Evolutionary conservation across 106 monocot genomes (phyloP).

Genomic region (Acorus gramineus): DNA sequence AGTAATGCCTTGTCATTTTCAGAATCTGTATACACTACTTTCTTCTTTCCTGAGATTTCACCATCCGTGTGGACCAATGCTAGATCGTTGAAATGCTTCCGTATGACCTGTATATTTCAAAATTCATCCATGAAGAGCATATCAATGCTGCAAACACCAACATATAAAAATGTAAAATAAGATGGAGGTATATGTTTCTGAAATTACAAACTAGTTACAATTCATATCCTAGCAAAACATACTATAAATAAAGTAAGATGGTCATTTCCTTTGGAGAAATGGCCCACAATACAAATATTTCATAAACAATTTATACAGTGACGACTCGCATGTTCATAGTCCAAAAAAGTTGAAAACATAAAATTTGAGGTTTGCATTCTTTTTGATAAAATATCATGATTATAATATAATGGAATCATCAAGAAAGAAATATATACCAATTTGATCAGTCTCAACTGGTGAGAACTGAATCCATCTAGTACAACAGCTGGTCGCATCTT

Average conservation of each 20-base stretch:
- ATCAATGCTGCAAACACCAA: not conserved
- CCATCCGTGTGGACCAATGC: constrained; percentile 34
- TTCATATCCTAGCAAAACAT: too few species aligned
- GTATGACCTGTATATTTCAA: constrained; percentile 44
- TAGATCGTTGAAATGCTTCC: constrained; percentile 70
- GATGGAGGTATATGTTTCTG: too few species aligned
- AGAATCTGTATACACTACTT: constrained; percentile 48
- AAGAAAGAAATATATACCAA: constrained; percentile 38
- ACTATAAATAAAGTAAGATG: too few species aligned
- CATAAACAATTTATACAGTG: too few species aligned
- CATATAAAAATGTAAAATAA: too few species aligned
- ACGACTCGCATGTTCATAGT: not conserved
- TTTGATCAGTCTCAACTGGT: constrained; percentile 67
- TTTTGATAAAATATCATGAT: too few species aligned
- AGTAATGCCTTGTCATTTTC: constrained; percentile 52
- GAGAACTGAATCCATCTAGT: constrained; percentile 72
- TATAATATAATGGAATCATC: not conserved
- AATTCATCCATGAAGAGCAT: not conserved
- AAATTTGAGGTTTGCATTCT: too few species aligned
- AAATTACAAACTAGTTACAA: too few species aligned
- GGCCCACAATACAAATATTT: too few species aligned
- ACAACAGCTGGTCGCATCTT: constrained; percentile 77
- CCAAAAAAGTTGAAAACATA: not conserved
- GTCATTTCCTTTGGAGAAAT: too few species aligned
- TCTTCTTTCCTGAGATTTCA: constrained; percentile 26